Evolutionary conservation across 805 yeast species (phyloP), one percentile per base, ranked within the genome.

Genomic region (Myxozyma kluyveri): DNA sequence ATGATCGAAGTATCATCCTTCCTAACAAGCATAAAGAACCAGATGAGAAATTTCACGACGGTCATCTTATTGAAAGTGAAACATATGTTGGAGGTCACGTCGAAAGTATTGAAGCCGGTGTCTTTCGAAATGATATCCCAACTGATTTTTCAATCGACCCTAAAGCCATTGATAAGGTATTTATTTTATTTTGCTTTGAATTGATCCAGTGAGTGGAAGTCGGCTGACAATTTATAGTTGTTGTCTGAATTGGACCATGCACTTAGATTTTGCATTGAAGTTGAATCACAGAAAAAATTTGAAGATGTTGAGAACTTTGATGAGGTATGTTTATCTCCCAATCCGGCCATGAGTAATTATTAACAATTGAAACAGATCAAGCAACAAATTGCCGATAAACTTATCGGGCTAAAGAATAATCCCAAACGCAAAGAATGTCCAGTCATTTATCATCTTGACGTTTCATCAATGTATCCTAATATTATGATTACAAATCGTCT

Each of bases 41-140:
- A 1, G 77, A 85, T n/a, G 98, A 91, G 67, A 73, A 96, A 62
- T 93, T 91, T 66, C 91, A 88, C 68, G 86, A 93, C 60, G 99
- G 98, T 2, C 99, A 93, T 70, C 69, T 93, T 49, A 68, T 93
- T 38, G 97, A 91, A 64, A 84, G 96, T 1, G 99, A 93, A 69
- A 93, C 99, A 0, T 93, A 93, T 66, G 98, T 93, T 24, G 99
- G 99, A 52, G 99, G 99, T 1, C 99, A 93, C 62, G 99, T 93
- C 21, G 98, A 95, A 69, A 87, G 96, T 5, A 71, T 95, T 49
- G 99, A 95, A 68, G 96, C 99, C 7, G 99, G 99, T 49, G 99
- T 93, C 0, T 93, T 95, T 65, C 74, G 99, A 61, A 84, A 95
- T 45, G 99, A 93, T 65, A 75, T 93, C 31, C 78, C 82, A 2